Evolutionary conservation across 2,329 filamentous ascomycete genomes (phyloP).

Genomic region (Colletotrichum sp.): DNA sequence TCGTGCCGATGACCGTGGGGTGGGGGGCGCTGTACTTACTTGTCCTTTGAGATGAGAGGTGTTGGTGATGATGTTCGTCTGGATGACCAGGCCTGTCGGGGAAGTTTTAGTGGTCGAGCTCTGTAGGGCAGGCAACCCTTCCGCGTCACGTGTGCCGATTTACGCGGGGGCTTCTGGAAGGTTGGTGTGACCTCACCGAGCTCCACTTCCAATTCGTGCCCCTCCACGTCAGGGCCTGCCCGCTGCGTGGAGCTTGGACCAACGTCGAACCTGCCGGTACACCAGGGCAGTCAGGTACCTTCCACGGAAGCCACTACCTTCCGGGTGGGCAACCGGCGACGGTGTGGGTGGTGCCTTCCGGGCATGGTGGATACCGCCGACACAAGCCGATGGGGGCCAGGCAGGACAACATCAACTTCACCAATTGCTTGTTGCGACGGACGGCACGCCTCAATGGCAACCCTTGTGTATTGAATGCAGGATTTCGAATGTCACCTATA

Average conservation of each 20-base stretch:
- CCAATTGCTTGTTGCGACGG: too few relatives aligned
- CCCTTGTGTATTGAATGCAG: not conserved
- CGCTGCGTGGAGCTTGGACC: not conserved
- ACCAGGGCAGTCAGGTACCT: not conserved
- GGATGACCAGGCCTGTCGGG: not conserved
- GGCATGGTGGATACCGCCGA: not conserved
- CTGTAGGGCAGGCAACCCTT: slow-evolving; percentile 23
- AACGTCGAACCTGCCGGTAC: not conserved
- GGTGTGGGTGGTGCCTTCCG: not conserved
- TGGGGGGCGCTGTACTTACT: slow-evolving; percentile 18
- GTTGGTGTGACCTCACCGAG: not conserved
- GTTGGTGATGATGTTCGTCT: slow-evolving; percentile 24
- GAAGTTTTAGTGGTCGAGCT: slow-evolving; percentile 22
- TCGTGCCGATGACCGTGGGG: not conserved
- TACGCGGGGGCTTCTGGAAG: not conserved
- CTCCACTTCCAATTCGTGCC: not conserved
- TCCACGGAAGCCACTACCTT: not conserved
- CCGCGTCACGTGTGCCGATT: slow-evolving; percentile 4
- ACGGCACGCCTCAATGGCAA: not conserved
- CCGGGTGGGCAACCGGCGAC: not conserved
- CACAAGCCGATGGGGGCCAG: not conserved
- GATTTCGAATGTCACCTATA: not conserved
- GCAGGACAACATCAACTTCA: too few relatives aligned
- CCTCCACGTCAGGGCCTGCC: not conserved
- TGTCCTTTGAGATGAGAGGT: slow-evolving; percentile 24